Evolutionary conservation across 305 asterid species (phyloP).

Genomic region (Striga hermonthica): DNA sequence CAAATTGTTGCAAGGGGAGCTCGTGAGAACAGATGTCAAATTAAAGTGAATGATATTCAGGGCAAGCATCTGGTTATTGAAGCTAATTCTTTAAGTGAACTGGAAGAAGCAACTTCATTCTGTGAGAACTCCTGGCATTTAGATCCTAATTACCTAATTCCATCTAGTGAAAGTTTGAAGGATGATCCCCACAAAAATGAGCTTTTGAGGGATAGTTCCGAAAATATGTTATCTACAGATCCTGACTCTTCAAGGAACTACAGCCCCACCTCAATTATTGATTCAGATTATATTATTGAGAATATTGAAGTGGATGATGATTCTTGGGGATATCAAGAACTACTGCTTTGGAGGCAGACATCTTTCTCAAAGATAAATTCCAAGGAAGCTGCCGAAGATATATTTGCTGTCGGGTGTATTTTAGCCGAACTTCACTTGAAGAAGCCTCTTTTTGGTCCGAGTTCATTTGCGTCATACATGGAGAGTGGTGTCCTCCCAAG

Average conservation of each 20-base stretch:
- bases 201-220: slow-evolving; percentile 36
- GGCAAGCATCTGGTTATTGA: slow-evolving; percentile 35
- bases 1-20: slow-evolving; percentile 35
- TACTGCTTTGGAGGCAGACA: slow-evolving; percentile 69
- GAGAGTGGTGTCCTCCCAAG: slow-evolving; percentile 69
- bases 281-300: slow-evolving; percentile 59
- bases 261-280: slow-evolving; percentile 40
- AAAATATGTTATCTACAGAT: slow-evolving; percentile 35
- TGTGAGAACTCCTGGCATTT: slow-evolving; percentile 73
- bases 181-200: slow-evolving; percentile 40
- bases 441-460: slow-evolving; percentile 76
- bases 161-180: slow-evolving; percentile 36
- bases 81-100: slow-evolving; percentile 44
- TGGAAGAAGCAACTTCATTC: slow-evolving; percentile 76
- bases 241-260: slow-evolving; percentile 29
- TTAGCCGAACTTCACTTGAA: slow-evolving; percentile 83
- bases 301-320: slow-evolving; percentile 65
- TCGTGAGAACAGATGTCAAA: slow-evolving; percentile 32
- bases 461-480: slow-evolving; percentile 55
- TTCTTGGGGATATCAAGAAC: slow-evolving; percentile 75
- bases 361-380: slow-evolving; percentile 44
- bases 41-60: slow-evolving; percentile 31
- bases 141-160: slow-evolving; percentile 54
- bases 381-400: slow-evolving; percentile 63
- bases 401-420: slow-evolving; percentile 89